Evolutionary conservation across 2,329 filamentous ascomycete genomes (phyloP), one percentile per base, ranked within the genome.

Genomic region (Diaporthe destruens): DNA sequence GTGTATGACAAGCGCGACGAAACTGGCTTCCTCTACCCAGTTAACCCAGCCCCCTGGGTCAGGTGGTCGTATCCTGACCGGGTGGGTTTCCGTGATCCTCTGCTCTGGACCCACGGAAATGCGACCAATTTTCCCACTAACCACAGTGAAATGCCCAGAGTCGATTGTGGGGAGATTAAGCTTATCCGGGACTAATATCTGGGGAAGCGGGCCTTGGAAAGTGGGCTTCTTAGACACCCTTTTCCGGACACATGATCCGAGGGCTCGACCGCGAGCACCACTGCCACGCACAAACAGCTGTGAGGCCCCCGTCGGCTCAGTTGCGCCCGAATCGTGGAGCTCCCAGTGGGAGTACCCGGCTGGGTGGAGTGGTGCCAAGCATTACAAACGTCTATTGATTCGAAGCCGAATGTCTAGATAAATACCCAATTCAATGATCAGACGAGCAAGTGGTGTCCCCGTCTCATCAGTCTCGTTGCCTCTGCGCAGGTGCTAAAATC

Each of bases 241-340:
- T 65, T 51, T 65, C 61, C 61, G 61, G 59, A 16, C 61, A 36
- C 61, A 51, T 65, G 59, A 65, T 51, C 61, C 61, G 61, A 65
- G 36, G 29, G 25, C 6, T 23, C 12, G 29, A 51, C 18, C 23
- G 29, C 29, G 6, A 65, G 44, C 61, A 65, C 61, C 61, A 36
- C 32, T 7, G 44, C 61, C 61, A 51, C 39, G 61, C 61, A 51
- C 51, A 51, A 65, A 51, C 61, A 65, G 32, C 29, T 36, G 44
- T 4, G 51, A 51, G 61, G 42, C 51, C 49, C n/a, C 29, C 29
- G n/a, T 65, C 61, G 61, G 61, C 61, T 36, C 61, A 65, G 61
- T 65, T 51, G 29, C 1, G 44, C 20, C 61, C 61, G 61, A 65
- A 65, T 51, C 61, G 61, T 36, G 44, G 44, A 65, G 42, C 4